Percentiles rank a stretch among this genome's conserved stretches.
These are phyloP conservation scores for Amanita phalloides DNA, from an alignment of 768 basidiomycete species.

Conservation along the genomic window DNA sequence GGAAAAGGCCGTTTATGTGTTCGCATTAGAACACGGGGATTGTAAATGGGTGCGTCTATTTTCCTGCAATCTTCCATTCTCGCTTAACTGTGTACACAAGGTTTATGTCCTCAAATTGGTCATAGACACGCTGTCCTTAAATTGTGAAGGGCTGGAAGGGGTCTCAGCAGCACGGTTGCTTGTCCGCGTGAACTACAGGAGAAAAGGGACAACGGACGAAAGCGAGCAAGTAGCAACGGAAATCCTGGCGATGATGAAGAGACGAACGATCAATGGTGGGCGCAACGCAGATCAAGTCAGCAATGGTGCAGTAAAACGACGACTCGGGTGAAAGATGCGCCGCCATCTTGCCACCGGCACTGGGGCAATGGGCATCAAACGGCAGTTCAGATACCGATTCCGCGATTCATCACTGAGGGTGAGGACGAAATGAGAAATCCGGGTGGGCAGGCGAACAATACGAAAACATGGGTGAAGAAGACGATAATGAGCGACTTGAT, in stretches of 20 bases:
- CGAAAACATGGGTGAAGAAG: constrained; percentile 5
- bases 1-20: constrained; percentile 55
- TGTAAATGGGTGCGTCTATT: constrained; percentile 48
- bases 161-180: not conserved
- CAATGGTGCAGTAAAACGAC: not conserved
- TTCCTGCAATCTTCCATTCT: constrained; percentile 2
- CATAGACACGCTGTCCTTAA: constrained; percentile 58
- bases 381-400: not conserved
- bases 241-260: not conserved
- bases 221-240: not conserved
- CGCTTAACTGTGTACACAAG: constrained; percentile 19
- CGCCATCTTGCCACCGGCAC: not conserved
- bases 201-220: not conserved
- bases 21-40: constrained; percentile 68
- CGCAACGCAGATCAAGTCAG: not conserved
- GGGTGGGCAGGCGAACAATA: constrained; percentile 6
- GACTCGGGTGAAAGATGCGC: not conserved
- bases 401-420: not conserved
- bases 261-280: not conserved
- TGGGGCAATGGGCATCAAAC: not conserved
- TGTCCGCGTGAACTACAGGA: not conserved
- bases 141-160: constrained; percentile 21
- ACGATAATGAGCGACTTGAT: constrained; percentile 20
- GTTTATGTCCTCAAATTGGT: constrained; percentile 66
- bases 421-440: constrained; percentile 1